These are phyloP conservation scores for Uronychia binucleata DNA, from an alignment of 73 alveolate species.

Conservation along the genomic window DNA sequence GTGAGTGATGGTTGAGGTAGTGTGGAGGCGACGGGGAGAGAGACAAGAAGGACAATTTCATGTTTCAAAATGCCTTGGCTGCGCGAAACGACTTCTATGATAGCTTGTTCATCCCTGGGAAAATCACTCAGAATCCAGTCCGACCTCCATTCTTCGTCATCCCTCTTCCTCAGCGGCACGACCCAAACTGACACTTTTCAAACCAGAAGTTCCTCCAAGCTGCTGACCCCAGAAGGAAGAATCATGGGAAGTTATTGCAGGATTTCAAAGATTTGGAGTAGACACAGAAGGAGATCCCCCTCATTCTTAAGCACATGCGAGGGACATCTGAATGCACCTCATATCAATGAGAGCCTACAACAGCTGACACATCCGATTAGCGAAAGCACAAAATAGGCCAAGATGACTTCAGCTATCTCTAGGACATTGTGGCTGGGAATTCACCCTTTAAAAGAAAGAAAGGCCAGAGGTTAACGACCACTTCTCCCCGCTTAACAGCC, in stretches of 20 bases:
- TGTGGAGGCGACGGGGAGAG: no score
- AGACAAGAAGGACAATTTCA: not conserved
- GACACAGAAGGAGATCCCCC: not conserved
- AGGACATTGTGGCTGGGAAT: not conserved
- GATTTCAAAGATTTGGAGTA: not conserved
- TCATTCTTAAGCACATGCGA: not conserved
- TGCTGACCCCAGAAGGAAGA: not conserved
- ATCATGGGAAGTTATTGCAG: not conserved
- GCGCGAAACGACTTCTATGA: not conserved
- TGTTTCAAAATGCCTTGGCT: not conserved
- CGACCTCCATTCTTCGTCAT: not conserved
- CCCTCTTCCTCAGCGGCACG: not conserved
- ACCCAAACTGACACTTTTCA: not conserved
- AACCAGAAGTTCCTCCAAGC: not conserved
- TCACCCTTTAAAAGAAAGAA: not conserved
- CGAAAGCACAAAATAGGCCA: not conserved
- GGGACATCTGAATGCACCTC: not conserved
- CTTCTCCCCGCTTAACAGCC: not conserved
- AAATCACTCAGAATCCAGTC: not conserved
- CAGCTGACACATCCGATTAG: not conserved
- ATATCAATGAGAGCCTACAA: not conserved
- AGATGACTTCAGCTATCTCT: not conserved
- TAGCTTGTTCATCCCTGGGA: not conserved
- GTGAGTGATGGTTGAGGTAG: no score
- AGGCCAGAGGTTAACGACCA: not conserved